Conservation (phyloP, 495 filamentous ascomycete species). For the Lophiotrema nucula region DNA sequence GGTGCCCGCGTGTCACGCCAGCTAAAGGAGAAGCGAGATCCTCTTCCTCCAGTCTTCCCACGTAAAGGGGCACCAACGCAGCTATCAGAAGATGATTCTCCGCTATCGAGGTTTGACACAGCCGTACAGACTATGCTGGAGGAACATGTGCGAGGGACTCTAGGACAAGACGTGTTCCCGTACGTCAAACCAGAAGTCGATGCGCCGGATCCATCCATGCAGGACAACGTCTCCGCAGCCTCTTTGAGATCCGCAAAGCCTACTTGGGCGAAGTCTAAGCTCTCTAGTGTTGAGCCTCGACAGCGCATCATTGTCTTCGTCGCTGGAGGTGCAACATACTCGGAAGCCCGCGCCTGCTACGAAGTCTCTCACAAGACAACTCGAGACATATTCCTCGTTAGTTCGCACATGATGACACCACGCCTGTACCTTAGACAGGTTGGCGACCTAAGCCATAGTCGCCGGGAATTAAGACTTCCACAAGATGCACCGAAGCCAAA, state of each 20-base stretch:
- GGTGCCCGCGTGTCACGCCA: conserved; percentile 71
- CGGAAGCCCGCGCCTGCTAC: conserved; percentile 85
- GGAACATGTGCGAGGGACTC: conserved; percentile 58
- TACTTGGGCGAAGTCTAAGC: conserved; percentile 85
- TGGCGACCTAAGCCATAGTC: conserved; percentile 71
- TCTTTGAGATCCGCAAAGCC: conserved; percentile 87
- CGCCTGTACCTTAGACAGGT: conserved; percentile 77
- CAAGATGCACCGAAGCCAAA: conserved; percentile 74
- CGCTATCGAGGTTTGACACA: conserved; percentile 59
- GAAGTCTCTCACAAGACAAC: conserved; percentile 69
- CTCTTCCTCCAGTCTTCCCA: conserved; percentile 65
- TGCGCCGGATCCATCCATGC: conserved; percentile 53
- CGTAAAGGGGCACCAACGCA: conserved; percentile 52
- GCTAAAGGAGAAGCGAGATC: conserved; percentile 71
- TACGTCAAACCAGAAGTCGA: conserved; percentile 76
- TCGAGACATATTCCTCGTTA: conserved; percentile 86
- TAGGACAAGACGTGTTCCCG: conserved; percentile 66
- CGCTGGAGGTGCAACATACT: conserved; percentile 92
- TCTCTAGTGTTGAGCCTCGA: conserved; percentile 71
- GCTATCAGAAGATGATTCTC: conserved; percentile 51
- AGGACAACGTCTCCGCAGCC: conserved; percentile 61
- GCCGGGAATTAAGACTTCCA: conserved; percentile 73
- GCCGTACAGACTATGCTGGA: conserved; percentile 57
- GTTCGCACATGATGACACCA: conserved; percentile 86
- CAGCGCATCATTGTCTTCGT: conserved; percentile 94